Base-by-base conservation (phyloP, 805 yeast genomes). In the Spathaspora boniae region DNA sequence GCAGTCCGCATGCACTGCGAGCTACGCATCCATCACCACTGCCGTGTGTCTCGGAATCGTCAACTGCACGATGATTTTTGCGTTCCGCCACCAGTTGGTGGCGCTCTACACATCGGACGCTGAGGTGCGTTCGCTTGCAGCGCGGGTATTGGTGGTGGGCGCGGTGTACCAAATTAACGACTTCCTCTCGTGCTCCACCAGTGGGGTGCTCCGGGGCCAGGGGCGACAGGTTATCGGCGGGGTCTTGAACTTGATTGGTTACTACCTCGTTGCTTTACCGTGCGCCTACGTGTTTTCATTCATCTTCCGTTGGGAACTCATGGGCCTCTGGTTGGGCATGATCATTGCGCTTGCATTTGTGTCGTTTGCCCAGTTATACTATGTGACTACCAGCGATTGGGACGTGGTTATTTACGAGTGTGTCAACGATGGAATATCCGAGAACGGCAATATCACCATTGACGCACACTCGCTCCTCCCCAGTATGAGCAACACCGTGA, bases 181-280 rank as follows among this genome's bases (percentile, higher is more conserved):
- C 47, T 68, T 68, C 19, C 42, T 75, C 28, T 56, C 73, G 26
- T 68, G 77, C 34, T 57, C 70, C 2, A 61, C 76, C n/a, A 72
- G 70, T 5, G 82, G 82, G 1, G 58, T 75, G 19, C 58, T 76
- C 37, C 56, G 82, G 43, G 81, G 81, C 16, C 81, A 76, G 49
- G 81, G 81, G 3, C 45, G 75, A 38, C 82, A 76, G 47, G 65
- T 65, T 42, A 73, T 76, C 37, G 81, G 80, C 8, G 80, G 81
- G 4, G 58, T 62, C 37, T 57, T 73, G 36, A 75, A 73, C 48
- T 46, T 76, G 24, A 51, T 70, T 14, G 58, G 70, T 33, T 75
- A 73, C 45, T 75, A 75, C 44, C 41, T 62, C 5, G 51, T 75
- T 33, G 79, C 77, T 2, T 56, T 72, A 27, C 81, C 81, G 1